Percentiles rank a stretch among this genome's conserved stretches.
These are phyloP conservation scores for Kregervanrija fluxuum DNA, from an alignment of 805 yeast species.

Conservation along the genomic window DNA sequence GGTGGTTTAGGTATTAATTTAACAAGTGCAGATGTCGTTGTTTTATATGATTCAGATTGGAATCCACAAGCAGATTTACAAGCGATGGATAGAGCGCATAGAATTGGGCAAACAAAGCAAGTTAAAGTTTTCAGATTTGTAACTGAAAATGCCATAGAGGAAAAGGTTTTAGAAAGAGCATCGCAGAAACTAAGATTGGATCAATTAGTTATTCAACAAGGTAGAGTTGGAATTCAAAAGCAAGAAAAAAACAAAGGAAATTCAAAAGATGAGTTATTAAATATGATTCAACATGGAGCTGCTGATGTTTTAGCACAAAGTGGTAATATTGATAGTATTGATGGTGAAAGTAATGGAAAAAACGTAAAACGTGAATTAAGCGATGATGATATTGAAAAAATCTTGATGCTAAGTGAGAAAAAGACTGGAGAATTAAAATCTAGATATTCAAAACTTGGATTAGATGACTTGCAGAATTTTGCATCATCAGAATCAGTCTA, in stretches of 20 bases:
- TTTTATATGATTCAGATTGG: slow-evolving; percentile 78
- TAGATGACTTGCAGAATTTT: slow-evolving; percentile 73
- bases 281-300: slow-evolving; percentile 83
- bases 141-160: slow-evolving; percentile 80
- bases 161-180: slow-evolving; percentile 74
- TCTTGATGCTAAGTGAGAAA: slow-evolving; percentile 52
- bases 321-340: slow-evolving; percentile 16
- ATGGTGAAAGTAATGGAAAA: slow-evolving; percentile 24
- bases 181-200: slow-evolving; percentile 73
- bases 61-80: slow-evolving; percentile 86
- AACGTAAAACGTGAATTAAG: slow-evolving; percentile 18
- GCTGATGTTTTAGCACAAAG: slow-evolving; percentile 45
- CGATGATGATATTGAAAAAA: slow-evolving; percentile 54
- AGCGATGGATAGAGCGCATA: slow-evolving; percentile 86
- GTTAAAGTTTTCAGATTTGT: slow-evolving; percentile 72
- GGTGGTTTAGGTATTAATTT: slow-evolving; percentile 86
- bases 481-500: slow-evolving; percentile 58
- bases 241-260: slow-evolving; percentile 32
- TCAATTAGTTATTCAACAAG: slow-evolving; percentile 78
- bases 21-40: slow-evolving; percentile 74
- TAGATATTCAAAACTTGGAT: slow-evolving; percentile 59
- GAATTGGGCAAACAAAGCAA: slow-evolving; percentile 82
- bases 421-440: slow-evolving; percentile 56
- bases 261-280: slow-evolving; percentile 64
- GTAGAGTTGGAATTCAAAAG: slow-evolving; percentile 25